These are phyloP conservation scores for Microbotryomycetes sp. DNA, from an alignment of 1,284 basidiomycete genomes.

Conservation along the genomic window DNA sequence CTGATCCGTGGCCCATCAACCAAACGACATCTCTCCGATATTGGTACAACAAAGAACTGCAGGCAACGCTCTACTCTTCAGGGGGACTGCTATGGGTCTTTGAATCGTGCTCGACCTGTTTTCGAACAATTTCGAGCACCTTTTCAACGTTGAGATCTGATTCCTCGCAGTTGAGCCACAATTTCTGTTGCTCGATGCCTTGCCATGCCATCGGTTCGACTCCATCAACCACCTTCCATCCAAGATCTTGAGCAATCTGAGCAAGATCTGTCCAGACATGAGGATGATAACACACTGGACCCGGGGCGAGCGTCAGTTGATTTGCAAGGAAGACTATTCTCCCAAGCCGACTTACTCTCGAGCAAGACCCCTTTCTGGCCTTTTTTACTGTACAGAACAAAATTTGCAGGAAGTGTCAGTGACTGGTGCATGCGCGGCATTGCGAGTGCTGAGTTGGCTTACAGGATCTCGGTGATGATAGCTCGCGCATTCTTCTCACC, in stretches of 20 bases:
- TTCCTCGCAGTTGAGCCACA: conserved; percentile 30
- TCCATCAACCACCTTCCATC: conserved; percentile 34
- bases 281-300: conserved; percentile 30
- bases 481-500: conserved; percentile 33
- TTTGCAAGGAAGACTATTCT: no score
- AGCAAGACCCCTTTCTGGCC: conserved; percentile 33
- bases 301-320: neutral
- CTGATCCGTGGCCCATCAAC: no score
- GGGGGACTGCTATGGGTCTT: conserved; percentile 28
- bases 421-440: neutral
- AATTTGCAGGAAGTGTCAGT: neutral
- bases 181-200: conserved; percentile 34
- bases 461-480: conserved; percentile 27
- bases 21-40: no score
- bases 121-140: conserved; percentile 23
- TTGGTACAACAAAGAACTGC: no score
- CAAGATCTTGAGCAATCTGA: conserved; percentile 25
- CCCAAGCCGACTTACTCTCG: conserved; percentile 19
- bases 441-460: neutral
- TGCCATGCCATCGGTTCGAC: conserved; percentile 34
- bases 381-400: conserved; percentile 15
- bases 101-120: conserved; percentile 27
- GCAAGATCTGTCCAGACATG: conserved; percentile 31
- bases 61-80: neutral
- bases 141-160: conserved; percentile 25